These are phyloP conservation scores for Hypsizygus ulmarius DNA, from an alignment of 1,284 basidiomycete genomes.

Conservation along the genomic window DNA sequence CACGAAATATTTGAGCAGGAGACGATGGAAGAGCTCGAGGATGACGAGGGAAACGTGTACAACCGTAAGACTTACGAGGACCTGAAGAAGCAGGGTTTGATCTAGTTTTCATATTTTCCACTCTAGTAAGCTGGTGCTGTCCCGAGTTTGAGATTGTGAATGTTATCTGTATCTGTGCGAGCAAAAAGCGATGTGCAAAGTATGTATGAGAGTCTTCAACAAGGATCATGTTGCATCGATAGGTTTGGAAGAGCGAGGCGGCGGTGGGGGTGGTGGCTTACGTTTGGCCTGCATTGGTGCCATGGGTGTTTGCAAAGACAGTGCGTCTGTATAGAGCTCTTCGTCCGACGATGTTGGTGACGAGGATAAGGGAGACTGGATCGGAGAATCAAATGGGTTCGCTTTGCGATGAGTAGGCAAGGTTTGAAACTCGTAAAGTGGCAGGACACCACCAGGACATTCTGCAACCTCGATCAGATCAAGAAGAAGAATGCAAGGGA, in stretches of 20 bases:
- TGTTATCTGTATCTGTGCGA: slow-evolving; percentile 9
- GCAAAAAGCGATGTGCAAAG: neutral
- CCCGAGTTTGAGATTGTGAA: slow-evolving; percentile 6
- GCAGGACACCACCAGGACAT: slow-evolving; percentile 60
- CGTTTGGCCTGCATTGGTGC: slow-evolving; percentile 35
- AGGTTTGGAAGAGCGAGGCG: slow-evolving; percentile 32
- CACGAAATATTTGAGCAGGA: slow-evolving; percentile 90
- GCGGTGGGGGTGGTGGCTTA: slow-evolving; percentile 39
- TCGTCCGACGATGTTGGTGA: slow-evolving; percentile 82
- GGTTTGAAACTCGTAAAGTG: slow-evolving; percentile 41
- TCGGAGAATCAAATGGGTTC: slow-evolving; percentile 71
- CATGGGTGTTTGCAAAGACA: slow-evolving; percentile 62
- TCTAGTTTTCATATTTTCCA: slow-evolving; percentile 39
- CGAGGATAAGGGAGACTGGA: slow-evolving; percentile 60
- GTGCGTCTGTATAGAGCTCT: slow-evolving; percentile 71
- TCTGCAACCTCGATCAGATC: slow-evolving; percentile 38
- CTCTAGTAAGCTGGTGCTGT: neutral
- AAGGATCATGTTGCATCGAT: slow-evolving; percentile 4
- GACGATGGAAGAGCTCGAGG: slow-evolving; percentile 95
- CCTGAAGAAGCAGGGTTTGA: slow-evolving; percentile 87
- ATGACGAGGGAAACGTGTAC: slow-evolving; percentile 96
- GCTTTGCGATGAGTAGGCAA: slow-evolving; percentile 32
- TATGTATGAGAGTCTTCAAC: neutral
- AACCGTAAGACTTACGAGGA: slow-evolving; percentile 90
- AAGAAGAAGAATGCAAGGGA: neutral